These are phyloP conservation scores for Vitis riparia DNA, from an alignment of 164 flowering plant species.

Conservation along the genomic window DNA sequence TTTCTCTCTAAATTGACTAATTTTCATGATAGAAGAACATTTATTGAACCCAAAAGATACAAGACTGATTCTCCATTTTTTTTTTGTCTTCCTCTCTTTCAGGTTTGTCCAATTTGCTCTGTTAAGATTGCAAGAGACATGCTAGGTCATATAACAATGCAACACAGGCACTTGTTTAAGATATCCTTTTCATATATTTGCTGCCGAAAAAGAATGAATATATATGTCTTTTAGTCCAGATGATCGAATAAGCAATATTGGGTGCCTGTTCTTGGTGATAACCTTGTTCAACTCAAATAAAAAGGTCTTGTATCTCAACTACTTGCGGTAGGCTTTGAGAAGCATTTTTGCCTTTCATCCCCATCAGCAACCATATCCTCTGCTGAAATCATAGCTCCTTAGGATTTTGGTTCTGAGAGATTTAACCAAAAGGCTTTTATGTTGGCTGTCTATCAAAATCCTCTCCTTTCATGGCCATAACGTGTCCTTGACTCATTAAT, in stretches of 20 bases:
- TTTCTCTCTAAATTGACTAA: too few species aligned
- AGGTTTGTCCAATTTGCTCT: slow-evolving; percentile 69
- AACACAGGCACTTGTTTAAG: slow-evolving; percentile 63
- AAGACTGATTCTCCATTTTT: not conserved
- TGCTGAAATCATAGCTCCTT: too few species aligned
- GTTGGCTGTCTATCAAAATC: too few species aligned
- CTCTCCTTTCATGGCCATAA: too few species aligned
- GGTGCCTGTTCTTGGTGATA: not conserved
- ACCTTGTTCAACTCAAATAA: not conserved
- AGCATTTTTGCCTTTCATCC: too few species aligned
- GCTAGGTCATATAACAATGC: slow-evolving; percentile 62
- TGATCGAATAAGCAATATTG: too few species aligned
- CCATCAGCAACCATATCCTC: too few species aligned
- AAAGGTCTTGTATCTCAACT: too few species aligned
- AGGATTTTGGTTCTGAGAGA: too few species aligned
- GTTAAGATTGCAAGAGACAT: slow-evolving; percentile 60
- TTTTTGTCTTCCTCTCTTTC: slow-evolving; percentile 16
- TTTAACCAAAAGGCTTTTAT: too few species aligned
- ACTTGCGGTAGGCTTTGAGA: too few species aligned
- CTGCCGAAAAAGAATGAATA: not conserved
- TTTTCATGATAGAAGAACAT: not conserved
- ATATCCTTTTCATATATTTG: slow-evolving; percentile 41
- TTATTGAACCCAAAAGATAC: not conserved
- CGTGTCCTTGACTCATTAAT: not conserved
- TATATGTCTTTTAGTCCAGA: not conserved